Evolutionary conservation across 1,139 yeast species (phyloP).

Genomic region (Lodderomyces orthopsilosis): DNA sequence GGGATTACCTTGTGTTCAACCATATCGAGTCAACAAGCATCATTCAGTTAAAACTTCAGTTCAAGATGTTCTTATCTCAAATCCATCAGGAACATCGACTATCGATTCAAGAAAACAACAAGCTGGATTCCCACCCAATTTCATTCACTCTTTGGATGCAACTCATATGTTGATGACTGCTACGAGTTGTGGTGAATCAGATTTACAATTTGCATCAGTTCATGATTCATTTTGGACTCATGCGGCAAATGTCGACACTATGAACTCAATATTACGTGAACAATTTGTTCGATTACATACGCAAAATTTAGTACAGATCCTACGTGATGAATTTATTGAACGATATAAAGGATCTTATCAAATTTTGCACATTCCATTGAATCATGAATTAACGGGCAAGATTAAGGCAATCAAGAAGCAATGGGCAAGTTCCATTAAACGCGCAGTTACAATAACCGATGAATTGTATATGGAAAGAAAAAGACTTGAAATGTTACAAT

Average conservation of each 20-base stretch:
- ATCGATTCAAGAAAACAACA: conserved; percentile 88
- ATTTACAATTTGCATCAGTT: conserved; percentile 87
- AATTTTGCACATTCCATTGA: conserved; percentile 52
- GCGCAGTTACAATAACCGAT: conserved; percentile 64
- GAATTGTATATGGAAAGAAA: conserved; percentile 70
- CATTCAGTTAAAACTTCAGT: conserved; percentile 71
- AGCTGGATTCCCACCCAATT: conserved; percentile 95
- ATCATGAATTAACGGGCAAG: conserved; percentile 51
- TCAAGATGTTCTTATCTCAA: conserved; percentile 78
- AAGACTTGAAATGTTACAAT: conserved; percentile 55
- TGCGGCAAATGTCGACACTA: conserved; percentile 73
- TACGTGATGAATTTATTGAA: conserved; percentile 75
- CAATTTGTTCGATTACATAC: conserved; percentile 78
- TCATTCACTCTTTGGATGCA: conserved; percentile 92
- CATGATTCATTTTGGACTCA: conserved; percentile 99
- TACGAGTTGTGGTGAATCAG: conserved; percentile 63
- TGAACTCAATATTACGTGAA: conserved; percentile 74
- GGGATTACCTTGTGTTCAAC: conserved; percentile 94
- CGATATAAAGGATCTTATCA: conserved; percentile 75
- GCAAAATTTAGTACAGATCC: conserved; percentile 64
- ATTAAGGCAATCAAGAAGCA: conserved; percentile 51
- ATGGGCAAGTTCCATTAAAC: conserved; percentile 49
- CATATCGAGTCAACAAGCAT: conserved; percentile 70
- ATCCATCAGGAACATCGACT: conserved; percentile 78
- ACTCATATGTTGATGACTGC: conserved; percentile 96